These are phyloP conservation scores for Malassezia globosa DNA, from an alignment of 1,284 basidiomycete genomes.

Conservation along the genomic window DNA sequence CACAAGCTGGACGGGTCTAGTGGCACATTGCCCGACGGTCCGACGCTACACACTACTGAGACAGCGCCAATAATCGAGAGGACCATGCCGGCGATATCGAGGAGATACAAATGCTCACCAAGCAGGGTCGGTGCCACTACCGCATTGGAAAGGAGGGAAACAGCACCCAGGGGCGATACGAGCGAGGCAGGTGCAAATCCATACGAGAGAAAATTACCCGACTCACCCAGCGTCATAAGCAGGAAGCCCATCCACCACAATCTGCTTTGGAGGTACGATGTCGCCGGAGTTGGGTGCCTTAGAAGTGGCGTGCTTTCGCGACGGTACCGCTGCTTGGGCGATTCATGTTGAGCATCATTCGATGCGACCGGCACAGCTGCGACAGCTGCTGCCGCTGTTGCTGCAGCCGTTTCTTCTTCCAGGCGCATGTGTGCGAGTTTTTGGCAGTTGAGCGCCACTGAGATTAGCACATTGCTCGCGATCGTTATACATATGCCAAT, in stretches of 20 bases:
- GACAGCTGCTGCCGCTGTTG: no score
- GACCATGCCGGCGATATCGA: constrained; percentile 66
- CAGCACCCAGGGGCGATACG: constrained; percentile 84
- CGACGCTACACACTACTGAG: constrained; percentile 67
- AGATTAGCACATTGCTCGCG: constrained; percentile 75
- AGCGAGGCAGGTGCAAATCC: constrained; percentile 79
- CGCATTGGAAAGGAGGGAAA: constrained; percentile 78
- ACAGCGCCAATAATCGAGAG: constrained; percentile 42
- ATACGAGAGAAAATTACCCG: constrained; percentile 75
- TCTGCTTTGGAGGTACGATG: constrained; percentile 49
- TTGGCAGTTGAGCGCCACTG: constrained; percentile 65
- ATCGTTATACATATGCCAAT: constrained; percentile 76
- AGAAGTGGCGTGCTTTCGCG: constrained; percentile 4
- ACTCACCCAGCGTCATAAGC: constrained; percentile 81
- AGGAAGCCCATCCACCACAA: constrained; percentile 86
- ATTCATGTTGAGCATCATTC: no score
- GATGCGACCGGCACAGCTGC: background rate
- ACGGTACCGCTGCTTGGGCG: background rate
- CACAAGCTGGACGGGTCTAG: constrained; percentile 30
- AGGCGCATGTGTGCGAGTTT: constrained; percentile 76
- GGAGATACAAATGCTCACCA: constrained; percentile 48
- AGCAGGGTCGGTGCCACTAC: constrained; percentile 80
- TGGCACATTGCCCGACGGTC: constrained; percentile 44
- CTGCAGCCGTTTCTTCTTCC: constrained; percentile 48
- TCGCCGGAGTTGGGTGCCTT: no score